Evolutionary conservation across 352 stramenopile species (phyloP), one percentile per base, ranked within the genome.

Genomic region (Achlya hypogyna): DNA sequence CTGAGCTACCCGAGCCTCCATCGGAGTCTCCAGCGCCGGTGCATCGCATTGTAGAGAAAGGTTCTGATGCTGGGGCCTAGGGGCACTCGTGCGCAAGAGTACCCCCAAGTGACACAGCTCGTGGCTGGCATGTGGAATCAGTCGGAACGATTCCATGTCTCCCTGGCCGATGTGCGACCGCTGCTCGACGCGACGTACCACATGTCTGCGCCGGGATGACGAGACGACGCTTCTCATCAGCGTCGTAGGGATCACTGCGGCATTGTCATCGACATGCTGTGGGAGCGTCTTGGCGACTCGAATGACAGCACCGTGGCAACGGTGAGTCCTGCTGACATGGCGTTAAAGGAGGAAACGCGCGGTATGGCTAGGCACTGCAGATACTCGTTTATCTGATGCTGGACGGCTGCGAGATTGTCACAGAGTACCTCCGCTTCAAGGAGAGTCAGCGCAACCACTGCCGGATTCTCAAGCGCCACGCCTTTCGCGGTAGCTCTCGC

Each of bases 361-460:
- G n/a, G n/a, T n/a, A n/a, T n/a, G n/a, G n/a, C n/a, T n/a, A 64
- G 54, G 54, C 29, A 9, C 54, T 64, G 29, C 54, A 64, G 38
- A 52, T 64, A 3, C 54, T 64, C 54, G 35, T 64, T 4, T 64
- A 51, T 38, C 18, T 64, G 10, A 38, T 38, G 25, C n/a, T 64
- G 12, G 20, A 64, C 35, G 54, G 54, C 12, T 64, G 54, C 22
- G 54, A 64, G 38, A 64, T 64, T 31, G 54, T 31, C 20, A 64
- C 47, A 22, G 54, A 64, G 40, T 64, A 64, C 35, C 45, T 64
- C 12, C 54, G 54, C 9, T 64, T 64, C 35, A 64, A 64, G 34
- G 54, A 64, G 23, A 52, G 54, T 38, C 54, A 64, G 28, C 54
- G 54, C 34, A 38, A 64, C 38, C 54, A 64, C 54, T 64, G 54